A percentile compares a stretch with the other conserved stretches of the same genome.
Evolutionary conservation across 371 early-diverging fungal genomes (phyloP).

Genomic region (Conidiobolus incongruus): DNA sequence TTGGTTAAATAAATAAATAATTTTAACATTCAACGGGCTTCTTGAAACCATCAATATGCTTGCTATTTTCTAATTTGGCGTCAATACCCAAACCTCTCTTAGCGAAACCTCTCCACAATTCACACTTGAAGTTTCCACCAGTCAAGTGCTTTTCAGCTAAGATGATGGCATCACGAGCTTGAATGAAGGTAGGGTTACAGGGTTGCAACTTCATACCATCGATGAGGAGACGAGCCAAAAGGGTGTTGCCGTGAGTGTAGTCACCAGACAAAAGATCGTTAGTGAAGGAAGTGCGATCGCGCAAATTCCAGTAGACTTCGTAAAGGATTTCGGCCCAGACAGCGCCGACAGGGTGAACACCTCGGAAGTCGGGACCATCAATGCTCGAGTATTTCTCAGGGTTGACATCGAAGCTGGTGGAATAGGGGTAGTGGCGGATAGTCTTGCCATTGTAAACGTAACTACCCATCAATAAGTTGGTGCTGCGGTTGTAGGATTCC

Average conservation of each 20-base stretch:
- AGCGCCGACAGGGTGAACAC: constrained; percentile 56
- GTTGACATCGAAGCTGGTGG: constrained; percentile 5
- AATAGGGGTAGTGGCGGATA: constrained; percentile 52
- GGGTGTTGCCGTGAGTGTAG: constrained; percentile 45
- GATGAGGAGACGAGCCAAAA: constrained; percentile 58
- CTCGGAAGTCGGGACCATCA: not conserved
- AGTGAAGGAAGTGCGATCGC: constrained; percentile 29
- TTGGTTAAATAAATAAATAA: too few relatives aligned
- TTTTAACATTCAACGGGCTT: not conserved
- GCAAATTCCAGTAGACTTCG: constrained; percentile 33
- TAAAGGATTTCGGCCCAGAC: constrained; percentile 13
- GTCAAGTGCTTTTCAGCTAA: constrained; percentile 53
- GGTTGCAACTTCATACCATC: constrained; percentile 82
- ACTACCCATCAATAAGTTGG: constrained; percentile 29
- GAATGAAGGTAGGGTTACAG: constrained; percentile 64
- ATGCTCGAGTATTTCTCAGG: constrained; percentile 6
- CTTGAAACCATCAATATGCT: not conserved
- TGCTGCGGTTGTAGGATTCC: constrained; percentile 21
- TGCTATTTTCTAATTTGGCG: constrained; percentile 29
- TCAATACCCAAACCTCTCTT: constrained; percentile 67
- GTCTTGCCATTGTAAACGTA: constrained; percentile 57
- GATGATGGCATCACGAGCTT: constrained; percentile 81
- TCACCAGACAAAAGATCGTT: constrained; percentile 10
- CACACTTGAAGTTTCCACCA: constrained; percentile 53
- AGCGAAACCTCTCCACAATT: constrained; percentile 69